Evolutionary conservation across 306 rosid species (phyloP), one percentile per base, ranked within the genome.

Genomic region (Cicer chorassanicum): DNA sequence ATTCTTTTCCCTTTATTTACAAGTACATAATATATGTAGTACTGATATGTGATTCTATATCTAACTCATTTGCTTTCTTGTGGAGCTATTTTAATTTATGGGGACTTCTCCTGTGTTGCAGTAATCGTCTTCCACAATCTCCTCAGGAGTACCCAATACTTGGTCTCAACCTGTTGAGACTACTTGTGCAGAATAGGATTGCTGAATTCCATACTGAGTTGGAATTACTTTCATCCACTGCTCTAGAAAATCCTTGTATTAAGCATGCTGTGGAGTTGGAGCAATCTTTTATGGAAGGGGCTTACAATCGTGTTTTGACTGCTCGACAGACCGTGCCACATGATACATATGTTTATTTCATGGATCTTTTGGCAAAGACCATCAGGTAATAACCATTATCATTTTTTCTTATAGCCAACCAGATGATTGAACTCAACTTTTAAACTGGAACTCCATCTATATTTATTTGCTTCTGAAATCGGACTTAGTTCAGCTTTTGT

Each of bases 241-340:
- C 98, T 72, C 85, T 93, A 80, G 98, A 93, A 79, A 86, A 91
- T 82, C 86, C 91, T 60, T 94, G 96, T 86, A 94, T 94, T 39
- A 92, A 89, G 84, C 93, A 92, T 85, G 97, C 98, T 4, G 99
- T 92, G 80, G 97, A 94, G 89, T 81, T 94, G 86, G 99, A 94
- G 85, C 99, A 94, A 78, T 94, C 99, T 75, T 94, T 94, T 80
- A 94, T 94, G 99, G 99, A 94, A 84, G 97, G 99, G 45, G 99
- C 99, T 70, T 94, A 94, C 87, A 94, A 94, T 55, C 96, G 96
- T 19, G 99, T 94, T 36, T 84, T 94, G 49, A 44, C 13, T 44
- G 49, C 49, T 44, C 49, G 49, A 9, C 49, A 44, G 49, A 44
- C 51, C 1, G 97, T 89, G 50, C 99, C 99, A 2, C 95, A 94